Conservation (phyloP, 345 rosid genomes). For the Acer negundo region DNA sequence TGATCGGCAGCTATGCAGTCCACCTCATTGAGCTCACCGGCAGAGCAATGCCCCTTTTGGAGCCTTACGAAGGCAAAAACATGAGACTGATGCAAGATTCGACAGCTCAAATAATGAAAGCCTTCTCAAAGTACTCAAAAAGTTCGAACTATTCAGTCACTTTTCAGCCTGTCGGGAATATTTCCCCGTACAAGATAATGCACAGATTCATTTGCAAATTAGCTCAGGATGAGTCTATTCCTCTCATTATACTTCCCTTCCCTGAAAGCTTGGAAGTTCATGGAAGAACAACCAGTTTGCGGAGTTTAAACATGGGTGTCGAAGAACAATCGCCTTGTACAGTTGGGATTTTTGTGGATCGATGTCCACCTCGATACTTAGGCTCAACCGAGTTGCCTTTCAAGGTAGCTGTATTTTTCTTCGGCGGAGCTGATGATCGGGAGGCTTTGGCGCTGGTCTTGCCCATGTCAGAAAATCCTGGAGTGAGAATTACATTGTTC, state of each 20-base stretch:
- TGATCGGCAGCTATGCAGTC: slow-evolving; percentile 17
- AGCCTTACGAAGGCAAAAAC: slow-evolving; percentile 20
- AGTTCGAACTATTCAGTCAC: neutral
- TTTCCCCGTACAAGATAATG: slow-evolving; percentile 33
- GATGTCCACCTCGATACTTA: neutral
- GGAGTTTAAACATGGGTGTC: neutral
- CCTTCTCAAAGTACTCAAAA: slow-evolving; percentile 24
- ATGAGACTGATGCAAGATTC: neutral
- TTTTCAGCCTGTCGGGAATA: slow-evolving; percentile 18
- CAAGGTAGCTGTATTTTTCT: slow-evolving; percentile 26
- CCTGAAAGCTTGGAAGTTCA: neutral
- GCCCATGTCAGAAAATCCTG: slow-evolving; percentile 26
- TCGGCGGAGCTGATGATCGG: slow-evolving; percentile 34
- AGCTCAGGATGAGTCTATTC: slow-evolving; percentile 22
- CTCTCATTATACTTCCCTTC: slow-evolving; percentile 31
- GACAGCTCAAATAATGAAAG: slow-evolving; percentile 28
- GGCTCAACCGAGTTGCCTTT: neutral
- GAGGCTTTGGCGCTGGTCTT: slow-evolving; percentile 32
- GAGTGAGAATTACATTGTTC: slow-evolving; percentile 16
- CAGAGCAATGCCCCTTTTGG: slow-evolving; percentile 21
- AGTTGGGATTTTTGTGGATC: slow-evolving; percentile 31
- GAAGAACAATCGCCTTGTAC: slow-evolving; percentile 31
- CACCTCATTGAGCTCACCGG: slow-evolving; percentile 34
- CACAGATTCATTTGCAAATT: slow-evolving; percentile 34
- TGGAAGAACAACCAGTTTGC: neutral